Percentiles rank a stretch among this genome's conserved stretches.
These are phyloP conservation scores for Syzygium aqueum DNA, from an alignment of 345 rosid species.

Conservation along the genomic window DNA sequence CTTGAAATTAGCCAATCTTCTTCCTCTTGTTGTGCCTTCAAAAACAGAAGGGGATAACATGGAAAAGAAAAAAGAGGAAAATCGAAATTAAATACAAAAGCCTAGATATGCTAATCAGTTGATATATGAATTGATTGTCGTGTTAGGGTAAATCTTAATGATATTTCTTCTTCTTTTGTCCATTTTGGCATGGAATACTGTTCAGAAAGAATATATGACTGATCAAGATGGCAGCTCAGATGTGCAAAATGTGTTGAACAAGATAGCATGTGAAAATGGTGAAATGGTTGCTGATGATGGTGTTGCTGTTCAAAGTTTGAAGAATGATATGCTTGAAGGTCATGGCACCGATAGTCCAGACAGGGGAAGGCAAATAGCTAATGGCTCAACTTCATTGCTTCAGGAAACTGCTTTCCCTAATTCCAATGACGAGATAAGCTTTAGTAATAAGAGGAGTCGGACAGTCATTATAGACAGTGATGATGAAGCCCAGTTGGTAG, in stretches of 20 bases:
- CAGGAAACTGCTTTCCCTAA: conserved; percentile 21
- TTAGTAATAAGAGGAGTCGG: conserved; percentile 34
- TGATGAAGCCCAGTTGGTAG: conserved; percentile 29
- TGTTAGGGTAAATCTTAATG: conserved; percentile 11
- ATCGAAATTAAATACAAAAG: neutral
- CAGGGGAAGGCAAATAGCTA: neutral
- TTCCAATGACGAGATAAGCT: conserved; percentile 17
- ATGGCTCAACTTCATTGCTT: neutral
- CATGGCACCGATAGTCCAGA: conserved; percentile 6
- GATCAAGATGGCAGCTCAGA: conserved; percentile 5
- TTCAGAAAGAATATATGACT: neutral
- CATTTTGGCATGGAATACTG: neutral
- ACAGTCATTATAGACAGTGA: conserved; percentile 26
- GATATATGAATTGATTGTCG: neutral
- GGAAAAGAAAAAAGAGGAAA: neutral
- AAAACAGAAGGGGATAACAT: neutral
- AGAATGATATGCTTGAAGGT: conserved; percentile 13
- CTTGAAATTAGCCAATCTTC: neutral
- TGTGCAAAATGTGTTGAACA: neutral
- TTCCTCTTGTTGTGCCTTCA: neutral
- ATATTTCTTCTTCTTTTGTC: neutral
- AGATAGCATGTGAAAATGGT: neutral
- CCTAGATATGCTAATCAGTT: neutral
- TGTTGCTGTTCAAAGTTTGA: neutral
- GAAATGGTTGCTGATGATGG: neutral